A percentile compares a stretch with the other conserved stretches of the same genome.
phyloP scores from a whole-genome alignment of 352 stramenopile genomes.

The Thalassiosira livingstoniorum region DNA sequence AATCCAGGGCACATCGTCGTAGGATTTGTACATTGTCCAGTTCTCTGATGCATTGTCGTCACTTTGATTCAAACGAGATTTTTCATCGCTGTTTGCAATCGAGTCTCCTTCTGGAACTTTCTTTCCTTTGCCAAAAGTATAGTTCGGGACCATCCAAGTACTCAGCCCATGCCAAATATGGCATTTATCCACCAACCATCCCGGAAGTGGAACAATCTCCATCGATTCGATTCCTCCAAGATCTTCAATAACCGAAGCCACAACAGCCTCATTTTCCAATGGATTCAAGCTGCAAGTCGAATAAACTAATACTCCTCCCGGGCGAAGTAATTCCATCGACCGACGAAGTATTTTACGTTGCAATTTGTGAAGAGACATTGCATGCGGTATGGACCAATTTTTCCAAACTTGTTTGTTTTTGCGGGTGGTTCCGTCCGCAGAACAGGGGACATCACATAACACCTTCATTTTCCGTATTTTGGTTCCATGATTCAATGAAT shows the following conservation, averaged over 20 bases:
- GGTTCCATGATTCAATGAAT: no score
- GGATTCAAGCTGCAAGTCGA: constrained; percentile 95
- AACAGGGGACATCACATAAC: constrained; percentile 27
- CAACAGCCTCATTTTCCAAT: constrained; percentile 97
- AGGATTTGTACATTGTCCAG: no score
- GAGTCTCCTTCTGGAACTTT: no score
- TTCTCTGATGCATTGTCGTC: no score
- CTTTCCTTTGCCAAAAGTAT: constrained; percentile 37
- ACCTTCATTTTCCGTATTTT: constrained; percentile 27
- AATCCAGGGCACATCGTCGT: no score
- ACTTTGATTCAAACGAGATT: no score
- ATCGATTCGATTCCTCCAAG: constrained; percentile 5
- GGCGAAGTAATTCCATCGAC: constrained; percentile 89
- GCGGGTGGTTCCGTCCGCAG: constrained; percentile 21
- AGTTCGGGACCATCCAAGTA: constrained; percentile 34
- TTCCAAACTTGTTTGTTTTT: constrained; percentile 24
- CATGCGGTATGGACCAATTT: constrained; percentile 90
- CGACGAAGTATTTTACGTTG: constrained; percentile 94
- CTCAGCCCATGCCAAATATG: constrained; percentile 12
- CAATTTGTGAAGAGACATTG: constrained; percentile 91
- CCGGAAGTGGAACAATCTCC: constrained; percentile 31
- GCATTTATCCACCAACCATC: constrained; percentile 11
- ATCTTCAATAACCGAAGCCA: constrained; percentile 77
- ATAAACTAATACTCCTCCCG: constrained; percentile 66
- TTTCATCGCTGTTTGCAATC: no score